Percentiles rank a stretch among this genome's conserved stretches.
phyloP scores from a whole-genome alignment of 306 rosid species.

The Carpinus fangiana region DNA sequence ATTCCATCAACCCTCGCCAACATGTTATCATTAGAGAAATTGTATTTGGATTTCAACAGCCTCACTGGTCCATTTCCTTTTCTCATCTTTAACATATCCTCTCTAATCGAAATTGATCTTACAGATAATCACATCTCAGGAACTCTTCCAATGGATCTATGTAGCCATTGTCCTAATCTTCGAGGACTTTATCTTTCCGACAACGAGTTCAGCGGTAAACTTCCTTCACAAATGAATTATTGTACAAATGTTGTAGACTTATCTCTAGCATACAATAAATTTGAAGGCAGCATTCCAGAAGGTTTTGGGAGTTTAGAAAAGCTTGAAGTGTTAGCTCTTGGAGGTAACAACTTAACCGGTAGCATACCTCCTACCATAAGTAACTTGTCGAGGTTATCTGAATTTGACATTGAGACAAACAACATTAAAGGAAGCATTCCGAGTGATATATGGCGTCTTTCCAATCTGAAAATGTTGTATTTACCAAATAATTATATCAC shows the following conservation, averaged over 20 bases:
- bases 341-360: background rate
- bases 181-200: fast-evolving
- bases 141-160: background rate
- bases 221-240: background rate
- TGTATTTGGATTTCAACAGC: fast-evolving
- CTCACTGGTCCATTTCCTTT: background rate
- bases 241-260: background rate
- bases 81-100: background rate
- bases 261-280: background rate
- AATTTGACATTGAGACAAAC: too few relatives aligned
- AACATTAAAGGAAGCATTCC: too few relatives aligned
- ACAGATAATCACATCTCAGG: background rate
- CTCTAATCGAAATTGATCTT: background rate
- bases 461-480: too few relatives aligned
- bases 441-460: too few relatives aligned
- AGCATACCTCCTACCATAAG: background rate
- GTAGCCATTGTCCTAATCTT: background rate
- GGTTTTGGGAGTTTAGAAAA: background rate
- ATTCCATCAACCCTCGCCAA: background rate
- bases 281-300: background rate
- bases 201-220: background rate
- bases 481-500: background rate
- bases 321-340: background rate
- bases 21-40: background rate
- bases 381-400: background rate